Percentiles rank a stretch among this genome's conserved stretches.
These are phyloP conservation scores for Phytophthora tentaculata DNA, from an alignment of 352 stramenopile genomes.

Conservation along the genomic window DNA sequence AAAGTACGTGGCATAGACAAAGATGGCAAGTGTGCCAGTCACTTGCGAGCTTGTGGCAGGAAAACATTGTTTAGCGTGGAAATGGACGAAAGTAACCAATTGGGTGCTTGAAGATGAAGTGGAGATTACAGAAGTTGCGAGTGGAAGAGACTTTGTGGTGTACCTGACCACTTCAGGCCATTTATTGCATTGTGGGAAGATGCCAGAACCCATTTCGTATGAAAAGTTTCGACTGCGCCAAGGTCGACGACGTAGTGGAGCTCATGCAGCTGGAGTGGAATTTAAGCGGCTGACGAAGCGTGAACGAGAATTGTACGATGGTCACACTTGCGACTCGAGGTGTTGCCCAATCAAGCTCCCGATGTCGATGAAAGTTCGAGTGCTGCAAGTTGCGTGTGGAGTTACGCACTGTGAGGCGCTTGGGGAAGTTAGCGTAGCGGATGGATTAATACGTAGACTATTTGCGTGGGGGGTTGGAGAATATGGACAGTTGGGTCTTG, in stretches of 20 bases:
- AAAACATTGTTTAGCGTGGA: slow-evolving; percentile 24
- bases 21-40: slow-evolving; percentile 20
- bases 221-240: slow-evolving; percentile 25
- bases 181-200: slow-evolving; percentile 27
- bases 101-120: slow-evolving; percentile 16
- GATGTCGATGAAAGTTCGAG: slow-evolving; percentile 14
- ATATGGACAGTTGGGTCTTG: slow-evolving; percentile 59
- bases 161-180: slow-evolving; percentile 23
- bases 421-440: slow-evolving; percentile 1
- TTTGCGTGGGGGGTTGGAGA: slow-evolving; percentile 45
- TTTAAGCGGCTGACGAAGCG: slow-evolving; percentile 29
- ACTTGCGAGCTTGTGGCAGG: slow-evolving; percentile 22
- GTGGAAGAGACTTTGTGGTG: slow-evolving; percentile 26
- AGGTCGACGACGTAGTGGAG: slow-evolving; percentile 16
- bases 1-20: slow-evolving; percentile 6
- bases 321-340: slow-evolving; percentile 22
- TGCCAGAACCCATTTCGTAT: slow-evolving; percentile 19
- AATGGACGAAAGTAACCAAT: slow-evolving; percentile 17
- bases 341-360: slow-evolving; percentile 14
- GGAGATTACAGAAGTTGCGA: slow-evolving; percentile 19
- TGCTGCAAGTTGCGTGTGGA: slow-evolving; percentile 47
- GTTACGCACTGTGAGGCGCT: slow-evolving; percentile 49
- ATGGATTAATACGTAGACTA: slow-evolving; percentile 10
- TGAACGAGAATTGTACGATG: slow-evolving; percentile 11
- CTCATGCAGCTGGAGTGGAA: slow-evolving; percentile 17